A percentile compares a stretch with the other conserved stretches of the same genome.
These are phyloP conservation scores for Wilcoxina mikolae DNA, from an alignment of 495 filamentous ascomycete genomes.

Conservation along the genomic window DNA sequence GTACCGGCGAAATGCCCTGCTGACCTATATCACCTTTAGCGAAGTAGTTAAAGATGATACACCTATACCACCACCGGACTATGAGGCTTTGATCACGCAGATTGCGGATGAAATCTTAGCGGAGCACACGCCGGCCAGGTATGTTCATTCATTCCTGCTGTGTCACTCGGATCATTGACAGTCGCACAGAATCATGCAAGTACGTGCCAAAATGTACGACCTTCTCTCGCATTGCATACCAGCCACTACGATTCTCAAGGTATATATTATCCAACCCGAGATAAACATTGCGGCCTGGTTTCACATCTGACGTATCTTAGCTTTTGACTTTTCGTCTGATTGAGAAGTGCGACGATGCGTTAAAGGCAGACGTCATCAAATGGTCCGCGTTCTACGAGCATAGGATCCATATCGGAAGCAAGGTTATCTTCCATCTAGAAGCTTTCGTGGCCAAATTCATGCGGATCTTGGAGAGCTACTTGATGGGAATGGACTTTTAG, in stretches of 20 bases:
- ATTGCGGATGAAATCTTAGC: slow-evolving; percentile 82
- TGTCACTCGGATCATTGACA: background rate
- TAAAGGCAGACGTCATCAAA: slow-evolving; percentile 84
- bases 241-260: slow-evolving; percentile 74
- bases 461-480: slow-evolving; percentile 80
- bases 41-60: slow-evolving; percentile 82
- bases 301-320: slow-evolving; percentile 10
- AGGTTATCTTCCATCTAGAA: slow-evolving; percentile 95
- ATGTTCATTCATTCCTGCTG: background rate
- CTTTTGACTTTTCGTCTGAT: slow-evolving; percentile 86
- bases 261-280: background rate
- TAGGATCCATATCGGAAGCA: slow-evolving; percentile 74
- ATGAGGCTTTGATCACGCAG: slow-evolving; percentile 77
- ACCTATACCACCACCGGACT: slow-evolving; percentile 84
- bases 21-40: slow-evolving; percentile 35
- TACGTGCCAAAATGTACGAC: slow-evolving; percentile 86
- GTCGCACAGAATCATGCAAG: slow-evolving; percentile 47
- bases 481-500: slow-evolving; percentile 81
- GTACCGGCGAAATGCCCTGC: too few species aligned
- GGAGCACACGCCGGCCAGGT: slow-evolving; percentile 69
- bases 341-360: slow-evolving; percentile 63
- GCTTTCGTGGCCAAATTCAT: slow-evolving; percentile 98
- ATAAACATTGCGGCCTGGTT: background rate
- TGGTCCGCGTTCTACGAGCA: slow-evolving; percentile 98
- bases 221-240: slow-evolving; percentile 94